Evolutionary conservation across 2,329 filamentous ascomycete genomes (phyloP), one percentile per base, ranked within the genome.

Genomic region (Colletotrichum agaves): DNA sequence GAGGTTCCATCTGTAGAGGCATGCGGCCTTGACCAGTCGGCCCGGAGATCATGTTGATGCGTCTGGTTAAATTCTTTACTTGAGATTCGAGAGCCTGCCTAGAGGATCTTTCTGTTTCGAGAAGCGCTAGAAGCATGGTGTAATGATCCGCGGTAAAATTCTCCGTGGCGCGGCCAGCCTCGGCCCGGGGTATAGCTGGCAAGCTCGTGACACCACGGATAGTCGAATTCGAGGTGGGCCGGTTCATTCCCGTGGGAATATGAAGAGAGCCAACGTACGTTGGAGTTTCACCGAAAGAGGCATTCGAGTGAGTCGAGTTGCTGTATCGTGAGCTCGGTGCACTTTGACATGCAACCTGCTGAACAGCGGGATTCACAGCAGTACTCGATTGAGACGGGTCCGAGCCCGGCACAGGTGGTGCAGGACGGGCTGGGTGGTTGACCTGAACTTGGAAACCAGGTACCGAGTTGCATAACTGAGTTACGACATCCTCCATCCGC

Each of bases 71-170:
- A 46, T 80, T 83, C 63, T 80, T 84, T 35, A 90, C 86, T 64
- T 89, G 82, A 2, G 79, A 77, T 74, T 90, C 88, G 4, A 91
- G 81, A 4, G 82, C 79, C 63, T 84, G 80, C 5, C 88, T 82
- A 5, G 85, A 85, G 1, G 82, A 81, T 27, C 87, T 86, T 74
- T 91, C 88, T 1, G 82, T 80, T 63, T 88, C 81, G 27, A 90
- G 79, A 62, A 90, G 80, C 15, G 82, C 79, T 31, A 84, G 74
- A 15, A 90, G 78, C 2, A 80, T 82, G 6, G 79, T 79, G 68
- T 86, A 86, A 56, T 87, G 82, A 55, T 87, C 83, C 15, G 76
- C 73, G 2, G 79, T 79, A 21, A 82, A 76, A 1, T 75, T 66
- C 1, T 63, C 61, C 15, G 47, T 46, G 10, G 53, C 5, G 10